phyloP scores from a whole-genome alignment of 768 basidiomycete species.

The Crucibulum laeve region DNA sequence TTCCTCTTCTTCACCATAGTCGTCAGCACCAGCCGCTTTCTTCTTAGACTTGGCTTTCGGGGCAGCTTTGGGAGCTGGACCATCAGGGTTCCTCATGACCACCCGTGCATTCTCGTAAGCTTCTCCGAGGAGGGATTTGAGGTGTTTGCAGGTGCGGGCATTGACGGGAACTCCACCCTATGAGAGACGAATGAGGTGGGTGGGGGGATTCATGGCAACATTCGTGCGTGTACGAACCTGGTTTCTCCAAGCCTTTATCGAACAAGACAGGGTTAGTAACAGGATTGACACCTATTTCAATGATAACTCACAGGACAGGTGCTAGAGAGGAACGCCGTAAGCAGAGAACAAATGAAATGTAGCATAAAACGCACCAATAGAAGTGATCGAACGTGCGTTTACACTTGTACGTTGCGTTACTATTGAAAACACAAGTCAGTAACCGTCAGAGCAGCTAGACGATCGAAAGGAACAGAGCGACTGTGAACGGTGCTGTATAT shows the following conservation, averaged over 20 bases:
- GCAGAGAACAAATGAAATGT: background rate
- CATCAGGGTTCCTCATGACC: constrained; percentile 30
- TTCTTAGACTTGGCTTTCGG: constrained; percentile 7
- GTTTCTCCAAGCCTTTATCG: constrained; percentile 28
- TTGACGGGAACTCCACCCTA: constrained; percentile 29
- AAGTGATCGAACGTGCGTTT: constrained; percentile 38
- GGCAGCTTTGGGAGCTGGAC: constrained; percentile 9
- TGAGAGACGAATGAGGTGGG: too few species aligned
- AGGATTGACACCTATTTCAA: background rate
- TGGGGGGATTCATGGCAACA: background rate
- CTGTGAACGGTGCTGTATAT: too few species aligned
- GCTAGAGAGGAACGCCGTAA: constrained; percentile 9
- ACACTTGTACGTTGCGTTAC: constrained; percentile 22
- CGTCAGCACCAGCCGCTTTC: constrained; percentile 25
- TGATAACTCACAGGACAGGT: constrained; percentile 28
- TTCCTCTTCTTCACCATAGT: too few species aligned
- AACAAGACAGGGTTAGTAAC: background rate
- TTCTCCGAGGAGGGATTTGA: constrained; percentile 29
- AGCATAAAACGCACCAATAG: constrained; percentile 22
- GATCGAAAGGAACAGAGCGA: too few species aligned
- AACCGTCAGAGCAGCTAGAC: too few species aligned
- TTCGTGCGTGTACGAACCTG: constrained; percentile 15
- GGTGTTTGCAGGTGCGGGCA: constrained; percentile 36
- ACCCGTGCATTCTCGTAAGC: constrained; percentile 33
- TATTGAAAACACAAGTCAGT: too few species aligned